Evolutionary conservation across 2,329 filamentous ascomycete species (phyloP).

Genomic region (Penicillium sclerotiorum): DNA sequence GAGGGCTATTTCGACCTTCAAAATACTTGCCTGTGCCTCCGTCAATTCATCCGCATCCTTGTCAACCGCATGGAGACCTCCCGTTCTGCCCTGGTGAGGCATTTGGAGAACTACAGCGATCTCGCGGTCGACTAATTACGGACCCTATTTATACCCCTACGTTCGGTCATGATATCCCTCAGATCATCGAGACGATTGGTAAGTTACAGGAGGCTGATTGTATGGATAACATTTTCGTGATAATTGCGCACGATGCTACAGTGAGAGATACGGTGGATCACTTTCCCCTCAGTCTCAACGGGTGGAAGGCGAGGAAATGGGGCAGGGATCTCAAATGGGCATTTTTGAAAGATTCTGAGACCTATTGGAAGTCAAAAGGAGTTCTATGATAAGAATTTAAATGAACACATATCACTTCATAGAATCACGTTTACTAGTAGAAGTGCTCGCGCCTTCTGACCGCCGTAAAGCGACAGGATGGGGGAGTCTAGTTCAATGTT

Average conservation of each 20-base stretch:
- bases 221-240: constrained; percentile 29
- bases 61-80: neutral
- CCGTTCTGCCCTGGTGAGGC: constrained; percentile 6
- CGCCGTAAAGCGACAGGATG: too few species aligned
- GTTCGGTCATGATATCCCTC: constrained; percentile 28
- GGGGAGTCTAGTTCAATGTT: too few species aligned
- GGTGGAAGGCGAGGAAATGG: constrained; percentile 32
- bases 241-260: constrained; percentile 34
- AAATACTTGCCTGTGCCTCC: constrained; percentile 42
- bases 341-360: constrained; percentile 19
- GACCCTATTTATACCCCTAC: constrained; percentile 24
- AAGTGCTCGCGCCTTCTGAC: too few species aligned
- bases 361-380: constrained; percentile 6
- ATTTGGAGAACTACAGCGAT: constrained; percentile 14
- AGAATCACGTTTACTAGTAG: too few species aligned
- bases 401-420: too few species aligned
- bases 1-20: constrained; percentile 50
- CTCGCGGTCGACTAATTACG: constrained; percentile 9
- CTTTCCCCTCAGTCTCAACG: constrained; percentile 33
- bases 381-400: constrained; percentile 3
- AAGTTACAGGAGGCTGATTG: constrained; percentile 13
- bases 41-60: neutral
- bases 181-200: constrained; percentile 21
- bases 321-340: constrained; percentile 25
- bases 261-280: constrained; percentile 26